These are phyloP conservation scores for Miscanthus lutarioriparius DNA, from an alignment of 176 grass and related monocot species.

Conservation along the genomic window DNA sequence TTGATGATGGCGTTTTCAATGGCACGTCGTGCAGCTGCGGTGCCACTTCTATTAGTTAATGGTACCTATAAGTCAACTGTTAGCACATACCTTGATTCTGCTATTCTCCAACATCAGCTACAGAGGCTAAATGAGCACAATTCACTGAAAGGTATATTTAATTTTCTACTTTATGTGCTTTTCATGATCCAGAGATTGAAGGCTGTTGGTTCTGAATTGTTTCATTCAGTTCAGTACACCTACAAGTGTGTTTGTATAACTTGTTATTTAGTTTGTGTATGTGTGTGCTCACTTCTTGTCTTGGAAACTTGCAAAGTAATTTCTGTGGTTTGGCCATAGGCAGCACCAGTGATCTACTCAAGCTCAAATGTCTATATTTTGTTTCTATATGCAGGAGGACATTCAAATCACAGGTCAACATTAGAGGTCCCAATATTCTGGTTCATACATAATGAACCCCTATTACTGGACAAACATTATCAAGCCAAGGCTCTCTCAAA, in stretches of 20 bases:
- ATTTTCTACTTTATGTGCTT: background rate
- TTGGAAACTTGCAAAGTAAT: constrained; percentile 9
- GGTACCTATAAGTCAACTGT: constrained; percentile 95
- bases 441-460: constrained; percentile 84
- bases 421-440: constrained; percentile 96
- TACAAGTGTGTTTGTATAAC: background rate
- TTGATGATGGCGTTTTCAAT: constrained; percentile 93
- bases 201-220: background rate
- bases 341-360: background rate
- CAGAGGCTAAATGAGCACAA: constrained; percentile 55
- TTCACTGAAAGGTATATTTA: constrained; percentile 74
- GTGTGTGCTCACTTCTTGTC: background rate
- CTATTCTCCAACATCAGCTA: constrained; percentile 87
- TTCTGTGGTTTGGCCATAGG: background rate
- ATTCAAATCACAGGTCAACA: constrained; percentile 78
- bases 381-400: constrained; percentile 54
- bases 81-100: constrained; percentile 82
- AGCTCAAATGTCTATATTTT: background rate
- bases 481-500: constrained; percentile 88
- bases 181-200: constrained; percentile 8
- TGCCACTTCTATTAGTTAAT: constrained; percentile 92
- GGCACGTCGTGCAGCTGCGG: constrained; percentile 81
- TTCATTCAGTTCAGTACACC: background rate
- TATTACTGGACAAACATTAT: constrained; percentile 94
- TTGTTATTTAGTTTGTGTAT: background rate